Percentiles rank a stretch among this genome's conserved stretches.
phyloP scores from a whole-genome alignment of 1,284 basidiomycete genomes.

The Ustilago bromivora region DNA sequence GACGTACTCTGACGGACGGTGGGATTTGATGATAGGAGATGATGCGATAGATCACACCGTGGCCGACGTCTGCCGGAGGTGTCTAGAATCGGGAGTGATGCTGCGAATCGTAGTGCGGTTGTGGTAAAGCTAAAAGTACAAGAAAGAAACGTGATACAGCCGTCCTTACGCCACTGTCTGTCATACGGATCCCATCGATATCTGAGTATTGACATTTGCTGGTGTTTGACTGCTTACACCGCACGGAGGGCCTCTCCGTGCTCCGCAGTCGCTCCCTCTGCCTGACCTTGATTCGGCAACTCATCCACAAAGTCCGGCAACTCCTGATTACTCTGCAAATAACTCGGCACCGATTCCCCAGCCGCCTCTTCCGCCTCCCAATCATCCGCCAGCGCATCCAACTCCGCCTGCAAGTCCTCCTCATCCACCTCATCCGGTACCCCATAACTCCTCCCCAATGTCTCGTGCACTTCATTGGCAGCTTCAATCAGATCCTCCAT shows the following conservation, averaged over 20 bases:
- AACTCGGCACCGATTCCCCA: slow-evolving; percentile 52
- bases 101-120: background rate
- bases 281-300: slow-evolving; percentile 30
- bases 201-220: background rate
- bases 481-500: slow-evolving; percentile 98
- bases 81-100: background rate
- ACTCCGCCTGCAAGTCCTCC: slow-evolving; percentile 92
- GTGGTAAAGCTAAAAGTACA: slow-evolving; percentile 7
- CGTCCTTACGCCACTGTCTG: background rate
- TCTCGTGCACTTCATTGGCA: slow-evolving; percentile 97
- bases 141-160: background rate
- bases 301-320: slow-evolving; percentile 67
- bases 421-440: slow-evolving; percentile 99
- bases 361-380: slow-evolving; percentile 69
- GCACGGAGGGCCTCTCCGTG: slow-evolving; percentile 44
- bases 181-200: background rate
- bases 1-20: too few species aligned
- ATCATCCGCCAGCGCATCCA: slow-evolving; percentile 76
- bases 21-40: too few species aligned
- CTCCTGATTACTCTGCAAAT: slow-evolving; percentile 52
- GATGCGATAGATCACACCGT: background rate
- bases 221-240: slow-evolving; percentile 10
- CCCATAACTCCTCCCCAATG: slow-evolving; percentile 90
- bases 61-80: background rate
- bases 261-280: slow-evolving; percentile 14